Conservation (phyloP, 2,329 filamentous ascomycete genomes). For the Curvularia hawaiiensis region DNA sequence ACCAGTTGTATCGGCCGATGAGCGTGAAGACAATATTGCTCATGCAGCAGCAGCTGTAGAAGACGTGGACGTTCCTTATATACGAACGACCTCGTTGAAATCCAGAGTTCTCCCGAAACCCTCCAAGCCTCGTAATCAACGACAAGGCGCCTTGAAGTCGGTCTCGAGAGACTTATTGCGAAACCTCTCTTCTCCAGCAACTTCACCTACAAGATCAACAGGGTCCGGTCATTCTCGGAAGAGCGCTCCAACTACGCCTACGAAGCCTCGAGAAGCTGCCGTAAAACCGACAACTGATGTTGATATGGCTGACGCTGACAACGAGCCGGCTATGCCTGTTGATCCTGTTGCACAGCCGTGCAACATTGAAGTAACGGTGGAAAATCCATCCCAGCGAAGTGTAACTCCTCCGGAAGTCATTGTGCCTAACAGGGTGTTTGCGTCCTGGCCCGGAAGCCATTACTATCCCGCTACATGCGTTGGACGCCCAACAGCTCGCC, state of each 20-base stretch:
- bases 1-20: slow-evolving; percentile 29
- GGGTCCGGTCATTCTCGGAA: slow-evolving; percentile 4
- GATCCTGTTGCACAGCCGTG: slow-evolving; percentile 20
- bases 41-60: slow-evolving; percentile 34
- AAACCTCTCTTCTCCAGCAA: slow-evolving; percentile 27
- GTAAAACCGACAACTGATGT: slow-evolving; percentile 17
- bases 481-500: slow-evolving; percentile 49
- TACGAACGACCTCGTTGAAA: slow-evolving; percentile 33
- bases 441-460: slow-evolving; percentile 61
- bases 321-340: slow-evolving; percentile 28
- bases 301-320: slow-evolving; percentile 27
- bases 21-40: slow-evolving; percentile 44
- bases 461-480: slow-evolving; percentile 67
- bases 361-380: slow-evolving; percentile 10
- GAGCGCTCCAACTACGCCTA: slow-evolving; percentile 23
- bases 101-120: slow-evolving; percentile 21
- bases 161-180: slow-evolving; percentile 32
- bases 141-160: slow-evolving; percentile 36
- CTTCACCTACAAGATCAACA: slow-evolving; percentile 11
- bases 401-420: slow-evolving; percentile 35
- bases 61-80: slow-evolving; percentile 22
- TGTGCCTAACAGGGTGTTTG: slow-evolving; percentile 61
- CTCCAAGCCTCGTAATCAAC: slow-evolving; percentile 23
- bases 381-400: slow-evolving; percentile 12
- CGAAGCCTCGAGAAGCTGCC: slow-evolving; percentile 1